Base-by-base conservation (phyloP, 352 stramenopile genomes). In the Globisporangium solare region DNA sequence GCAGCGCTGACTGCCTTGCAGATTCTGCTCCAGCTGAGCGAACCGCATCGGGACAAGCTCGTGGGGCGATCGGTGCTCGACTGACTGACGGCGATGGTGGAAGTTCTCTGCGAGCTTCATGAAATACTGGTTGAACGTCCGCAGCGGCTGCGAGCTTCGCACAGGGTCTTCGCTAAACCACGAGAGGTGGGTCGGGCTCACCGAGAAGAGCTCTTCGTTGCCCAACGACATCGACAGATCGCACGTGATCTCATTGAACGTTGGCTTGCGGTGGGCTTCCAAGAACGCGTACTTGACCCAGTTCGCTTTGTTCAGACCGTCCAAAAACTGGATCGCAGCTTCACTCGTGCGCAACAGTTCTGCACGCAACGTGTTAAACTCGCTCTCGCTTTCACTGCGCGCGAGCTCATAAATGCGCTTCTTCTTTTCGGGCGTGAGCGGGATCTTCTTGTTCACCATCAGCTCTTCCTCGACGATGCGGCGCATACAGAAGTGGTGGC, bases 271-370 rank as follows among this genome's bases (percentile, higher is more conserved):
- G 58, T 79, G 86, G 17, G 64, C 61, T 35, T 88, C 79, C 8
- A 88, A 51, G 54, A 92, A 92, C 2, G 79, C 79, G 51, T 88
- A 92, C 56, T 89, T 89, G 49, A 92, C 79, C 82, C 82, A 92
- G 37, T 74, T 77, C 2, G 73, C 61, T 21, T 74, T 71, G 40
- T 74, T 68, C 15, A 92, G 57, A n/a, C 63, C 61, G 47, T 92
- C 79, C 35, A 92, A 61, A 53, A 78, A 82, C 27, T 71, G 55
- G 31, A 87, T 69, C 6, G 63, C 66, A 0, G 73, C 64, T 60
- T 86, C 79, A 22, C 78, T 86, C 40, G 74, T 83, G 42, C 71
- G 67, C 35, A 72, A 20, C 2, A 91, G 53, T 43, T 80, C 76
- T 14, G 71, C 60, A 22, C 77, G 79, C 47, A 87, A 65, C 14